These are phyloP conservation scores for Backusella liffmaniae DNA, from an alignment of 192 early-diverging fungal species.

Conservation along the genomic window DNA sequence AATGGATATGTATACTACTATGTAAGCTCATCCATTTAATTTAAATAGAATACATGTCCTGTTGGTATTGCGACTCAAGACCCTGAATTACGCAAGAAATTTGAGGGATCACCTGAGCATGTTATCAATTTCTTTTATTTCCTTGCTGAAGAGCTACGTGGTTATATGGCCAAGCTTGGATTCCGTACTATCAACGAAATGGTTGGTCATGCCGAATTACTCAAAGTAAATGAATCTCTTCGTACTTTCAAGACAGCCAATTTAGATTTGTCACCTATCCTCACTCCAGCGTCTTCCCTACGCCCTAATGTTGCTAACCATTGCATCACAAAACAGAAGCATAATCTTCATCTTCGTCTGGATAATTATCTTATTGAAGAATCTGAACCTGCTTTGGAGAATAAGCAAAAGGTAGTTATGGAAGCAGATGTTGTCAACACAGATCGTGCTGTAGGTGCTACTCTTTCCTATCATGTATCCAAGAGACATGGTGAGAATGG, in stretches of 20 bases:
- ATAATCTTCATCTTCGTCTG: slow-evolving; percentile 81
- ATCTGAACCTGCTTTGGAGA: slow-evolving; percentile 68
- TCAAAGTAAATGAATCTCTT: slow-evolving; percentile 73
- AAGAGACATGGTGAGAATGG: slow-evolving; percentile 74
- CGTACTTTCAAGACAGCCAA: slow-evolving; percentile 85
- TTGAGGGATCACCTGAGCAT: slow-evolving; percentile 91
- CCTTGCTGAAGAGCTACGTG: slow-evolving; percentile 91
- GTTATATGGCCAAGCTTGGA: slow-evolving; percentile 94
- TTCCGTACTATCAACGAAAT: slow-evolving; percentile 94
- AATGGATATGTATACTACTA: background rate
- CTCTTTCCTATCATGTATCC: slow-evolving; percentile 90
- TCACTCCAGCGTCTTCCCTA: slow-evolving; percentile 84
- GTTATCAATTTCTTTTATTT: slow-evolving; percentile 99
- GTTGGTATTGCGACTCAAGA: slow-evolving; percentile 99
- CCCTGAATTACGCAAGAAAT: slow-evolving; percentile 89
- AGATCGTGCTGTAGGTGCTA: slow-evolving; percentile 92
- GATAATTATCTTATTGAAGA: slow-evolving; percentile 89
- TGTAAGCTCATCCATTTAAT: background rate
- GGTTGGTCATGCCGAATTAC: slow-evolving; percentile 91
- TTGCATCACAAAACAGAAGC: slow-evolving; percentile 85
- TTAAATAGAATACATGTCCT: slow-evolving; percentile 92
- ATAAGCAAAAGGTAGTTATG: slow-evolving; percentile 56
- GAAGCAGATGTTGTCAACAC: slow-evolving; percentile 84
- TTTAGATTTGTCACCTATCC: slow-evolving; percentile 83
- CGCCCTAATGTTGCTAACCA: slow-evolving; percentile 89